These are phyloP conservation scores for Candida pseudocylindracea DNA, from an alignment of 1,139 yeast genomes.

Conservation along the genomic window DNA sequence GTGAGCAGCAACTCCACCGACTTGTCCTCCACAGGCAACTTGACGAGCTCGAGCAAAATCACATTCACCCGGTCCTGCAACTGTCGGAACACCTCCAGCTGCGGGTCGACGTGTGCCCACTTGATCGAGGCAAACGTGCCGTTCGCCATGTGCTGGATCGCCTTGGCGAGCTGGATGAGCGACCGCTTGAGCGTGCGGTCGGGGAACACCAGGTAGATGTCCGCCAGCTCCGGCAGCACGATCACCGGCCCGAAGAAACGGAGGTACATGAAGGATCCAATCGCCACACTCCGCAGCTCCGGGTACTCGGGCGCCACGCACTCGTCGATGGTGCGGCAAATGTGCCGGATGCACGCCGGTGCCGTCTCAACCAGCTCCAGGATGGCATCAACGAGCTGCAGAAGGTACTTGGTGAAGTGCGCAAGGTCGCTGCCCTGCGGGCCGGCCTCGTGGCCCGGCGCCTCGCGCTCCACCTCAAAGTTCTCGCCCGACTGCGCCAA, in stretches of 20 bases:
- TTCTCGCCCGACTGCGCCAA: slow-evolving; percentile 24
- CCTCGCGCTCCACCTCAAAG: slow-evolving; percentile 48
- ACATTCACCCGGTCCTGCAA: slow-evolving; percentile 19
- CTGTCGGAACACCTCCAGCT: slow-evolving; percentile 10
- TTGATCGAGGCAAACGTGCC: slow-evolving; percentile 37
- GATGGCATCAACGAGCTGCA: slow-evolving; percentile 37
- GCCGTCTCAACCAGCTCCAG: slow-evolving; percentile 28
- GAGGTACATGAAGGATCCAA: slow-evolving; percentile 73
- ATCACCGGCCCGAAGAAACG: slow-evolving; percentile 83
- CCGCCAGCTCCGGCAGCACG: slow-evolving; percentile 55
- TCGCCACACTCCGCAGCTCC: slow-evolving; percentile 45
- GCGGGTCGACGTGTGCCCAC: slow-evolving; percentile 29
- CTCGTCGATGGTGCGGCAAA: slow-evolving; percentile 49
- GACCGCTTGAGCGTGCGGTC: slow-evolving; percentile 44
- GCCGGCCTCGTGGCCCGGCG: too few relatives aligned
- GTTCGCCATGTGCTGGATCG: slow-evolving; percentile 75
- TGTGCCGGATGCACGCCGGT: slow-evolving; percentile 54
- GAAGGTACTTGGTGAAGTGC: slow-evolving; percentile 34
- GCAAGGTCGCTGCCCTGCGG: slow-evolving; percentile 13
- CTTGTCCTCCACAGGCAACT: slow-evolving; percentile 3
- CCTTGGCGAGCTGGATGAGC: slow-evolving; percentile 63
- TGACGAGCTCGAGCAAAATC: slow-evolving; percentile 21
- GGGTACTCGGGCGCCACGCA: slow-evolving; percentile 48
- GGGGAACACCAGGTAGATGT: slow-evolving; percentile 6
- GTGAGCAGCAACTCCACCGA: slow-evolving; percentile 11